phyloP scores from a whole-genome alignment of 345 rosid genomes.

The Gossypium arboreum region DNA sequence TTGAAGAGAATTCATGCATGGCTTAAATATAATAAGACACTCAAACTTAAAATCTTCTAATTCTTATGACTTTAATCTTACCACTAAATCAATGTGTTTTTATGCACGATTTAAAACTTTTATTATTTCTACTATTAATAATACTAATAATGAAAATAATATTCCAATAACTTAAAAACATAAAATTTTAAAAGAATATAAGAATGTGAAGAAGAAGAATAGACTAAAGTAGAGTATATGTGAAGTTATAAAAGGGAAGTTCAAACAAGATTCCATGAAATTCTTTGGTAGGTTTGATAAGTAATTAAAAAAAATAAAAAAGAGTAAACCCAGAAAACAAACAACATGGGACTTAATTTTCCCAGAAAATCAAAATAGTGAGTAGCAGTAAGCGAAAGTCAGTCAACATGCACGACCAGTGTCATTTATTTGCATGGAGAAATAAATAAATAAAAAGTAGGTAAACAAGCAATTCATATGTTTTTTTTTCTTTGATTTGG shows the following conservation, averaged over 20 bases:
- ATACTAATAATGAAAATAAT: no score
- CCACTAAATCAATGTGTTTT: no score
- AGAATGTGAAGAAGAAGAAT: not conserved
- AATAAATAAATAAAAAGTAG: not conserved
- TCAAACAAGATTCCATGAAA: not conserved
- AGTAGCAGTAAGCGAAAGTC: not conserved
- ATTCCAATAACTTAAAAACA: not conserved
- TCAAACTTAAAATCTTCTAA: no score
- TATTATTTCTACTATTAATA: no score
- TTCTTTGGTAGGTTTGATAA: slow-evolving; percentile 1
- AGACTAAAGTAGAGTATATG: not conserved
- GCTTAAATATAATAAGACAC: no score
- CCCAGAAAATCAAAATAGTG: not conserved
- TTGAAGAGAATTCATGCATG: no score
- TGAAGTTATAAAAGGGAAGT: not conserved
- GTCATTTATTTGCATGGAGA: not conserved
- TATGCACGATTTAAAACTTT: no score
- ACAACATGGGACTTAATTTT: not conserved
- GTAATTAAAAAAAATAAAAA: not conserved
- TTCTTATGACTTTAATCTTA: no score
- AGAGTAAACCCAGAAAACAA: not conserved
- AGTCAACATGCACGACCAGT: not conserved
- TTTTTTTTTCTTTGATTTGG: not conserved
- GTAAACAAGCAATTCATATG: not conserved
- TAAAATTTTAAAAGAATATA: not conserved